Percentiles rank a stretch among this genome's conserved stretches.
Conservation (phyloP, 495 filamentous ascomycete species). For the Annulohypoxylon moriforme region DNA sequence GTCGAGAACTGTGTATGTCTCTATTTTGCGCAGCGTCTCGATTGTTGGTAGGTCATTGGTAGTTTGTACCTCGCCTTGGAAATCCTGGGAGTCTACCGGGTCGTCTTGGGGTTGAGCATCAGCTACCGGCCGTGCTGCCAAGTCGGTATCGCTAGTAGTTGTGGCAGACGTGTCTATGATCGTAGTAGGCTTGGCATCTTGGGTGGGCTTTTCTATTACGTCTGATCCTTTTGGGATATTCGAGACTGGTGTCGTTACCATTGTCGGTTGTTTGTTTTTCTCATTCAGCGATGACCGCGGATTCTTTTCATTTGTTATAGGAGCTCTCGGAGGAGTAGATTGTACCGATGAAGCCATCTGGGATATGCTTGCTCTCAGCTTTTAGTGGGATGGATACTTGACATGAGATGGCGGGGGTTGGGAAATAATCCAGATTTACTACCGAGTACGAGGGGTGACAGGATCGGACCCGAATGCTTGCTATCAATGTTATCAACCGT, state of each 20-base stretch:
- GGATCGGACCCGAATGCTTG: not conserved
- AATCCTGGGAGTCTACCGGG: slow-evolving; percentile 51
- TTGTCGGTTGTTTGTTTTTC: slow-evolving; percentile 1
- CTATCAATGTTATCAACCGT: not conserved
- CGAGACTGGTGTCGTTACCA: slow-evolving; percentile 2
- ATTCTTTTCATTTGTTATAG: slow-evolving; percentile 24
- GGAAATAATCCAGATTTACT: not conserved
- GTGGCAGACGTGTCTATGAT: slow-evolving; percentile 13
- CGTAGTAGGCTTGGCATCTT: slow-evolving; percentile 13
- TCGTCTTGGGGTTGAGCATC: slow-evolving; percentile 14
- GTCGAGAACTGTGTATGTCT: slow-evolving; percentile 71
- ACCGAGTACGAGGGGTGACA: not conserved
- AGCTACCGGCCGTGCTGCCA: not conserved
- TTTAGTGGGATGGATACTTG: slow-evolving; percentile 10
- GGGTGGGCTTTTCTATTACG: slow-evolving; percentile 6
- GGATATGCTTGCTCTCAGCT: slow-evolving; percentile 18
- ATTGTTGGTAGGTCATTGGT: slow-evolving; percentile 65
- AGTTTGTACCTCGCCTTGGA: slow-evolving; percentile 59
- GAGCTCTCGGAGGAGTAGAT: slow-evolving; percentile 2
- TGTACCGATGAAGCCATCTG: slow-evolving; percentile 11
- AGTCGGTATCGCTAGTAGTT: slow-evolving; percentile 15
- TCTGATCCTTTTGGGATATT: slow-evolving; percentile 11
- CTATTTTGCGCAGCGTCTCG: slow-evolving; percentile 61
- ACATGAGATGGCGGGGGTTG: slow-evolving; percentile 20
- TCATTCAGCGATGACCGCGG: not conserved